phyloP scores from a whole-genome alignment of 2,329 filamentous ascomycete genomes.

The Xylaria arbuscula region DNA sequence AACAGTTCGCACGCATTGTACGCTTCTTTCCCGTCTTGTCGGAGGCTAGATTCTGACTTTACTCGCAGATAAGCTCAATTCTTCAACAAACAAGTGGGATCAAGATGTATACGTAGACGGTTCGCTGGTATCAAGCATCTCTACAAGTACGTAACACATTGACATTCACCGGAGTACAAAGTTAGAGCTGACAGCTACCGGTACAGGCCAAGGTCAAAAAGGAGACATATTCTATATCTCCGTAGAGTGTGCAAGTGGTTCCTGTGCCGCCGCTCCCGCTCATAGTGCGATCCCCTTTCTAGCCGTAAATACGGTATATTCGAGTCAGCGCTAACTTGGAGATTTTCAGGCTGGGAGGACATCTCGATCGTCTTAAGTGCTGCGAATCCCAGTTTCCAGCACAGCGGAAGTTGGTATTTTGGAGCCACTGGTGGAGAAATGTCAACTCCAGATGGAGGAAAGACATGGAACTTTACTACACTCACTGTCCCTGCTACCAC shows the following conservation, averaged over 20 bases:
- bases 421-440: slow-evolving; percentile 30
- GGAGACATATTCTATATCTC: slow-evolving; percentile 28
- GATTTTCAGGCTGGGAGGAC: slow-evolving; percentile 23
- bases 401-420: slow-evolving; percentile 16
- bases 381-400: slow-evolving; percentile 20
- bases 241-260: slow-evolving; percentile 19
- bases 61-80: slow-evolving; percentile 21
- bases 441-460: slow-evolving; percentile 20
- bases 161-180: background rate
- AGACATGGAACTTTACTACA: slow-evolving; percentile 23
- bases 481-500: slow-evolving; percentile 18
- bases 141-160: slow-evolving; percentile 17
- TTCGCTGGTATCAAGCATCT: slow-evolving; percentile 14
- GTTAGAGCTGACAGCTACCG: slow-evolving; percentile 1
- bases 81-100: slow-evolving; percentile 20
- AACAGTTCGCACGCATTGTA: slow-evolving; percentile 27
- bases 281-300: slow-evolving; percentile 20
- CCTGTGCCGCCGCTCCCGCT: slow-evolving; percentile 26
- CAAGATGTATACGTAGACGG: slow-evolving; percentile 23
- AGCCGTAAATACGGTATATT: background rate
- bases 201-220: slow-evolving; percentile 22
- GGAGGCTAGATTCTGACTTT: background rate
- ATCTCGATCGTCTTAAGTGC: slow-evolving; percentile 19
- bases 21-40: background rate
- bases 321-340: background rate